Percentiles rank a stretch among this genome's conserved stretches.
Conservation (phyloP, 345 rosid genomes). For the Xanthoceras sorbifolium region DNA sequence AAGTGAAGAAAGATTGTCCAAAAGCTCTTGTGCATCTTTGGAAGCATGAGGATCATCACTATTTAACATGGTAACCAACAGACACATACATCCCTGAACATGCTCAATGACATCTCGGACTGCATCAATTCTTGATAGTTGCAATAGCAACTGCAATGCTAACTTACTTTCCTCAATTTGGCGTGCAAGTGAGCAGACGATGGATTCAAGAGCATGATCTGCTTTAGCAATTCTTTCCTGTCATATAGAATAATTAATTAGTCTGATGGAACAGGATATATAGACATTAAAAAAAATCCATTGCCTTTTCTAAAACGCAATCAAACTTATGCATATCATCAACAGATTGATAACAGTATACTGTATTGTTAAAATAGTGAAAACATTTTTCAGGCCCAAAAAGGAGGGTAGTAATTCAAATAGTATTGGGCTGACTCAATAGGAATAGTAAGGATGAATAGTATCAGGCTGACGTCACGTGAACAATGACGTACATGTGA, state of each 20-base stretch:
- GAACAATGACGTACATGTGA: no score
- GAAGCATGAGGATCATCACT: constrained; percentile 28
- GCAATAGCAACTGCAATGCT: constrained; percentile 27
- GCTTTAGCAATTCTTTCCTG: constrained; percentile 28
- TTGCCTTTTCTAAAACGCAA: neutral
- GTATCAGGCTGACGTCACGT: no score
- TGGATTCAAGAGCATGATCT: constrained; percentile 22
- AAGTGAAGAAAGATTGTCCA: constrained; percentile 28
- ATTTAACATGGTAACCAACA: constrained; percentile 26
- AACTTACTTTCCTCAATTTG: constrained; percentile 29
- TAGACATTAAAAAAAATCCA: neutral
- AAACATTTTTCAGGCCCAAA: no score
- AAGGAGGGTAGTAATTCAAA: no score
- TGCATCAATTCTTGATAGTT: constrained; percentile 19
- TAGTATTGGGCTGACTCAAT: no score
- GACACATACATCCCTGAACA: constrained; percentile 31
- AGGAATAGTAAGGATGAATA: no score
- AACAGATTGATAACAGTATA: neutral
- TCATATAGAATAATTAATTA: neutral
- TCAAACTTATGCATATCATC: neutral
- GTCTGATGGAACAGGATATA: neutral
- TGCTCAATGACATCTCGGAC: constrained; percentile 22
- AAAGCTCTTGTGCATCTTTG: constrained; percentile 24
- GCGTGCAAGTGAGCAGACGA: constrained; percentile 34
- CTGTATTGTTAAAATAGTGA: no score